phyloP scores from a whole-genome alignment of 164 flowering plant species.

The Vitis labrusca region DNA sequence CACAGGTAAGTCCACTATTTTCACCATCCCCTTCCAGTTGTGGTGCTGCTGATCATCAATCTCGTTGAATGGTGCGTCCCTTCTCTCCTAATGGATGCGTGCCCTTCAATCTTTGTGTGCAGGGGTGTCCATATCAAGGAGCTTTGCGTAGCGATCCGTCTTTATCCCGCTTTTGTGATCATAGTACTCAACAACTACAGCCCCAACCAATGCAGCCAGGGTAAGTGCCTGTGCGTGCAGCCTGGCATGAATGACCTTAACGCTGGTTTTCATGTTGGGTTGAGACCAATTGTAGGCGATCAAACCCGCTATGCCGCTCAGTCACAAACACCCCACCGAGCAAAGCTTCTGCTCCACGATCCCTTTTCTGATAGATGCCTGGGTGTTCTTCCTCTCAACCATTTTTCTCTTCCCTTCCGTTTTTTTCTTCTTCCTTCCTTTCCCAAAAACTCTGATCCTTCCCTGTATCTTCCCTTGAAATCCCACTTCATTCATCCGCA shows the following conservation, averaged over 20 bases:
- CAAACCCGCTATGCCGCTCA: constrained; percentile 77
- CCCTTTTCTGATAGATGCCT: constrained; percentile 62
- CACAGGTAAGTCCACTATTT: no score
- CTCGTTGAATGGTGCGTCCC: no score
- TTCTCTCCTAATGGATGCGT: no score
- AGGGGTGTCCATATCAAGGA: constrained; percentile 34
- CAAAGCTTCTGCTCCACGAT: constrained; percentile 84
- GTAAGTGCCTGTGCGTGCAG: constrained; percentile 80
- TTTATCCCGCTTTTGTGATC: constrained; percentile 59
- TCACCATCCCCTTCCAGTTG: no score
- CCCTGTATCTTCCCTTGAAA: no score
- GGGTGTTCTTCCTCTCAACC: constrained; percentile 37
- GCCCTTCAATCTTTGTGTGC: constrained; percentile 47
- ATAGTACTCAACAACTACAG: constrained; percentile 80
- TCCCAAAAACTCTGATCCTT: no score
- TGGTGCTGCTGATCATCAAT: no score
- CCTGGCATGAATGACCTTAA: constrained; percentile 92
- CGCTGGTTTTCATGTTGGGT: constrained; percentile 91
- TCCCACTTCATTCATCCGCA: no score
- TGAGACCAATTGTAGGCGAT: constrained; percentile 88
- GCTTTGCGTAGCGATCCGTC: constrained; percentile 54
- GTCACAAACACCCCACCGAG: constrained; percentile 84
- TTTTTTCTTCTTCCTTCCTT: no score
- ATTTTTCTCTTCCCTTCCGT: constrained; percentile 10
- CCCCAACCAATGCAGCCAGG: constrained; percentile 85